Conservation (phyloP, 2,329 filamentous ascomycete species). For the Colletotrichum eleusines region DNA sequence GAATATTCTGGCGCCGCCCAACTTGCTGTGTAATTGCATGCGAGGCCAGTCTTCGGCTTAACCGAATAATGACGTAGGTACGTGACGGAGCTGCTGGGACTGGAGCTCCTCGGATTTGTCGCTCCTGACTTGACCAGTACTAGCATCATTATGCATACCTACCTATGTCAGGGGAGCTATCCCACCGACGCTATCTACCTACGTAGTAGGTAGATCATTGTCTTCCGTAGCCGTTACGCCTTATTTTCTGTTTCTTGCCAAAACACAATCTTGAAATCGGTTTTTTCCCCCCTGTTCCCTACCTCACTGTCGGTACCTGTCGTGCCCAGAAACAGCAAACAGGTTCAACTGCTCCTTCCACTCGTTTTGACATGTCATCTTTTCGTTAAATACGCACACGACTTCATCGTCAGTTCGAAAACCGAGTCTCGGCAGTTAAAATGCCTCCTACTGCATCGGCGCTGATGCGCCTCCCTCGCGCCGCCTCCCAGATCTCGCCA, state of each 20-base stretch:
- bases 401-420: constrained; percentile 2
- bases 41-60: constrained; percentile 31
- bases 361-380: constrained; percentile 37
- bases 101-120: constrained; percentile 36
- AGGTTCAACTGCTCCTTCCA: constrained; percentile 20
- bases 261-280: background rate
- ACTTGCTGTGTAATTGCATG: constrained; percentile 38
- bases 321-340: background rate
- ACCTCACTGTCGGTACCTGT: too few relatives aligned
- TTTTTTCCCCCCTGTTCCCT: background rate
- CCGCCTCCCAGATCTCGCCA: constrained; percentile 10
- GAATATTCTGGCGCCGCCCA: constrained; percentile 4
- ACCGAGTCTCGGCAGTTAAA: constrained; percentile 20
- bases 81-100: constrained; percentile 23
- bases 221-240: constrained; percentile 14
- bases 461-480: constrained; percentile 37
- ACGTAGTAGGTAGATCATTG: too few relatives aligned
- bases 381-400: constrained; percentile 11
- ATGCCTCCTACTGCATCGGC: constrained; percentile 39
- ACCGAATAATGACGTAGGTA: constrained; percentile 37
- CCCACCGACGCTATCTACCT: constrained; percentile 21
- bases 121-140: constrained; percentile 33
- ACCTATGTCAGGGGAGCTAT: constrained; percentile 30
- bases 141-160: constrained; percentile 38
- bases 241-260: constrained; percentile 1